Evolutionary conservation across 176 grass and related monocot genomes (phyloP), one percentile per base, ranked within the genome.

Genomic region (Metroxylon sagu): DNA sequence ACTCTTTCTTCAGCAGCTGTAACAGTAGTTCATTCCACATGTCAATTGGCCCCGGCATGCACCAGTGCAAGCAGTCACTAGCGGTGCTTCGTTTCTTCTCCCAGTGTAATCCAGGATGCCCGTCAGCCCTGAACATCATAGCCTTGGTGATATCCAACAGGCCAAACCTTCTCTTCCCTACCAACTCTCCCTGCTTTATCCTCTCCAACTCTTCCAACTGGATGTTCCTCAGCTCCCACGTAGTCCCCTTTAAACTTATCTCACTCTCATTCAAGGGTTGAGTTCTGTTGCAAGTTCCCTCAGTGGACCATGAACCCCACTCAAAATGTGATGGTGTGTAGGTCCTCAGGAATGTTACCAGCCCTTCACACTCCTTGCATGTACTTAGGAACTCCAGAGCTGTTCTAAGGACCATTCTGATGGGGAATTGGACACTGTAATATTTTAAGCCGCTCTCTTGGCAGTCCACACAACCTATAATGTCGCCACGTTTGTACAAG

Each of bases 121-220:
- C 90, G 19, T 95, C 90, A 27, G 83, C 90, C 50, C 90, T 79
- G 59, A 90, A 58, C 90, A 95, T 95, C 90, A 82, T 95, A 25
- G 93, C 84, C 62, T 62, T 88, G 7, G 93, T 98, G 49, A 92
- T 81, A 60, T 98, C 87, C 52, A 92, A 65, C 19, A 92, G 28
- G 30, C 67, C 84, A 53, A 85, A 85, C 66, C 26, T 63, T 26
- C 21, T 58, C 8, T 39, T 59, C 3, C 52, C 70, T 52, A 6
- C 65, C 2, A 57, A 19, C 17, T 35, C 5, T 16, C 31, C 1
- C 61, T 65, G 30, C 29, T 19, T 78, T 50, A 54, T 58, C 66
- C 76, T 67, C 25, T 18, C 55, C n/a, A 88, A 67, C 84, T 87
- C 82, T 57, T 97, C 30, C 6, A 55, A 48, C 62, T 97, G 85